Evolutionary conservation across 306 rosid species (phyloP), one percentile per base, ranked within the genome.

Genomic region (Ormosia emarginata): DNA sequence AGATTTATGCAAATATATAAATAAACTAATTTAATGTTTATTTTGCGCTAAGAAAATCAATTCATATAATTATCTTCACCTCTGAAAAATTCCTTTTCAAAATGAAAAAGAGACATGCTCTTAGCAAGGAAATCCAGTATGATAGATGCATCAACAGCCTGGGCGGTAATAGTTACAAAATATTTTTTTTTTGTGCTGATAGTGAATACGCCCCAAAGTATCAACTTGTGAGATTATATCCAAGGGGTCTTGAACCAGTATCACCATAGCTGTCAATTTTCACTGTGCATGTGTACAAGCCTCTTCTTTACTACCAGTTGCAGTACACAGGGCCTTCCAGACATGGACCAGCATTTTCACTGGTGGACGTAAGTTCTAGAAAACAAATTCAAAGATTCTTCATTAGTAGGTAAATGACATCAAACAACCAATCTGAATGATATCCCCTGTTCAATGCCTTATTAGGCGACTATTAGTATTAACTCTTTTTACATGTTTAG

Each of bases 271-370:
- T 68, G 65, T 70, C 75, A 57, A 72, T 67, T 81, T 82, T 87
- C 71, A 85, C 85, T 41, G 10, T 57, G 75, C 59, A 67, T 7
- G 61, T 33, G 53, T 72, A 74, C 32, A 56, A 81, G 79, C 81
- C 59, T 64, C 78, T 68, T 82, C 87, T 77, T 81, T 78, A 63
- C 79, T 61, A 65, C 70, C 90, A 43, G 89, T 89, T 63, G 97
- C 91, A 9, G 89, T 86, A 82, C 98, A 88, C 67, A 93, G 77
- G 77, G 92, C 97, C 94, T 93, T 92, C 99, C 99, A 95, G 71
- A 95, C 90, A 75, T 90, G 97, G 43, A 89, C 91, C 85, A 95
- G 75, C 89, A 90, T 93, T 86, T 92, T 93, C 84, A 90, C 79
- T 0, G 98, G 99, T 11, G 98, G 99, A 4, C 84, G 90, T 41